Evolutionary conservation across 306 rosid genomes (phyloP).

Genomic region (Lotus japonicus): DNA sequence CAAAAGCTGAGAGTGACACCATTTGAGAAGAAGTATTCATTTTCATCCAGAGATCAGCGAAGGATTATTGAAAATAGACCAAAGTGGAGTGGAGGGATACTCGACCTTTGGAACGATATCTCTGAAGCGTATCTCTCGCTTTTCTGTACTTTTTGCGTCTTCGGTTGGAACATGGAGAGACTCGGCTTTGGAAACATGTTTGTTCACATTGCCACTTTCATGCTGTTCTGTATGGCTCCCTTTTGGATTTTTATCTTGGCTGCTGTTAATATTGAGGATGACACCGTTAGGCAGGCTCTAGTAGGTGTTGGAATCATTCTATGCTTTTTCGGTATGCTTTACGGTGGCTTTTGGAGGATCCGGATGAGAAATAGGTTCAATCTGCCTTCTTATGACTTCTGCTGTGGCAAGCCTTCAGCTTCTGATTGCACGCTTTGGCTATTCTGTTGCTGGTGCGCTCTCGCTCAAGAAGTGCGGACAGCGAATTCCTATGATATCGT

Average conservation of each 20-base stretch:
- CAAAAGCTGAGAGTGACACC: constrained; percentile 35
- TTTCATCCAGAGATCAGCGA: constrained; percentile 43
- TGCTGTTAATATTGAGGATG: constrained; percentile 76
- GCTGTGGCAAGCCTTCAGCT: constrained; percentile 57
- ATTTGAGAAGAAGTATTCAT: constrained; percentile 67
- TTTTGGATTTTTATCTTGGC: constrained; percentile 91
- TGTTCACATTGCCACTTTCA: constrained; percentile 83
- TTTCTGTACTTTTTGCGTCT: constrained; percentile 81
- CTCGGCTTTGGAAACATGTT: constrained; percentile 93
- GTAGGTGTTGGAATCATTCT: constrained; percentile 60
- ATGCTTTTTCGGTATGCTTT: constrained; percentile 74
- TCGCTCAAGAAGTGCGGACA: constrained; percentile 83
- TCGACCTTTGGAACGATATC: constrained; percentile 79
- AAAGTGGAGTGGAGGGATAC: constrained; percentile 81
- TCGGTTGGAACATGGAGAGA: constrained; percentile 98
- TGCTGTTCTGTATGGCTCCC: constrained; percentile 92
- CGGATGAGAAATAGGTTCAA: constrained; percentile 90
- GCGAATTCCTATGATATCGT: constrained; percentile 57
- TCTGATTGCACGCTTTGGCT: constrained; percentile 86
- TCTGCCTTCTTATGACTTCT: constrained; percentile 75
- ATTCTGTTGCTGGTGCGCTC: constrained; percentile 92
- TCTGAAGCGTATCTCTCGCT: constrained; percentile 78
- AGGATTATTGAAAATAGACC: constrained; percentile 39
- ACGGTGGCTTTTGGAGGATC: constrained; percentile 99
- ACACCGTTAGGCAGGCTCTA: constrained; percentile 56